These are phyloP conservation scores for Spergularia bocconei DNA, from an alignment of 148 eudicot genomes.

Conservation along the genomic window DNA sequence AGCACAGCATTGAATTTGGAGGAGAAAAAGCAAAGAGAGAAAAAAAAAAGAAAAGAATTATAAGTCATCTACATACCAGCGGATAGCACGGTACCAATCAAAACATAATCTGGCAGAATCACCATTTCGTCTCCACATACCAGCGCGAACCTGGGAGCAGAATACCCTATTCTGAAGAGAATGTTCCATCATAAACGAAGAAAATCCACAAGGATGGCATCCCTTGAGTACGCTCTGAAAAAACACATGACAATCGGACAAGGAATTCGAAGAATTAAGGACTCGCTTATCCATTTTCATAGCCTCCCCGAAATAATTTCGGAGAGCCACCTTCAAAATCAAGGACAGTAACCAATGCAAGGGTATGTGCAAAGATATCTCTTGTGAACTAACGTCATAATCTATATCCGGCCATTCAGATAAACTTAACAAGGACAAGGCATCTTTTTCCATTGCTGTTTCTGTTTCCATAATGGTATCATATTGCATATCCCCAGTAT, in stretches of 20 bases:
- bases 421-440: slow-evolving; percentile 53
- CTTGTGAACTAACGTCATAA: slow-evolving; percentile 80
- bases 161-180: slow-evolving; percentile 88
- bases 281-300: slow-evolving; percentile 21
- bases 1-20: neutral
- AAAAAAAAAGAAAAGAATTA: neutral
- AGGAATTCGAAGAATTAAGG: slow-evolving; percentile 29
- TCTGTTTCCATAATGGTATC: slow-evolving; percentile 51
- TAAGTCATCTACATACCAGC: slow-evolving; percentile 49
- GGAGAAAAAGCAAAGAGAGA: too few species aligned
- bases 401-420: slow-evolving; percentile 79
- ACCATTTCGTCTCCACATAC: slow-evolving; percentile 98
- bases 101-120: slow-evolving; percentile 67
- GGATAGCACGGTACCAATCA: slow-evolving; percentile 86
- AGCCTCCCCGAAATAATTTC: slow-evolving; percentile 55
- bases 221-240: slow-evolving; percentile 65
- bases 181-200: slow-evolving; percentile 91
- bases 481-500: slow-evolving; percentile 27
- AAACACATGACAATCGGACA: slow-evolving; percentile 39
- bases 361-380: slow-evolving; percentile 83
- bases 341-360: slow-evolving; percentile 74
- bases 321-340: slow-evolving; percentile 60
- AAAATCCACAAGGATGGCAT: slow-evolving; percentile 85
- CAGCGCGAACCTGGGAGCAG: slow-evolving; percentile 94
- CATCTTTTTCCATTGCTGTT: slow-evolving; percentile 39